These are phyloP conservation scores for Protomyces lactucae-debilis DNA, from an alignment of 1,139 yeast genomes.

Conservation along the genomic window DNA sequence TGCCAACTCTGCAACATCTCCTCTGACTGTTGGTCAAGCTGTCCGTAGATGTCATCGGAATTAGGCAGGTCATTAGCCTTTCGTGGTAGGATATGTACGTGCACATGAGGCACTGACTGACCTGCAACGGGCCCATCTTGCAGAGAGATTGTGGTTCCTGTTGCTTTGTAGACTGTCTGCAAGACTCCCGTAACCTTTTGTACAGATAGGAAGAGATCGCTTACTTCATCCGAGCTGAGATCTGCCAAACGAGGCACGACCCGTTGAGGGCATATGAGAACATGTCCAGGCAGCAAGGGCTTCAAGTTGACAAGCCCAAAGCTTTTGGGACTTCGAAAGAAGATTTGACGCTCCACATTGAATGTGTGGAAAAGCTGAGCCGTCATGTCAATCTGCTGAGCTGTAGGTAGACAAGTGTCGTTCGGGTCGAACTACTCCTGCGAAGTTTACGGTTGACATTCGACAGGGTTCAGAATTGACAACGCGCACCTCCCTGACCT, in stretches of 20 bases:
- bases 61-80: slow-evolving; percentile 50
- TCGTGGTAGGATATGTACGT: slow-evolving; percentile 84
- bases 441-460: too few species aligned
- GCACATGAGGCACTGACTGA: slow-evolving; percentile 86
- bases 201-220: slow-evolving; percentile 13
- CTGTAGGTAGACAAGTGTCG: too few species aligned
- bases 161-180: not conserved
- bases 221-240: slow-evolving; percentile 60
- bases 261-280: slow-evolving; percentile 75
- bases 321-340: slow-evolving; percentile 38
- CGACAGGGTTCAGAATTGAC: too few species aligned
- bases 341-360: slow-evolving; percentile 23
- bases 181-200: slow-evolving; percentile 3
- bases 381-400: not conserved
- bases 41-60: slow-evolving; percentile 58
- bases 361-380: slow-evolving; percentile 1
- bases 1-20: slow-evolving; percentile 37
- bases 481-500: too few species aligned
- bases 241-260: slow-evolving; percentile 60
- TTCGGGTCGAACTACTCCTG: too few species aligned
- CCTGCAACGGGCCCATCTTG: slow-evolving; percentile 88
- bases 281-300: slow-evolving; percentile 86
- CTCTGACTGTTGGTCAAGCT: slow-evolving; percentile 49
- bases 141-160: slow-evolving; percentile 12
- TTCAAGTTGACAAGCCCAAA: slow-evolving; percentile 81